Conservation (phyloP, 495 filamentous ascomycete genomes). For the Annulohypoxylon bovei region DNA sequence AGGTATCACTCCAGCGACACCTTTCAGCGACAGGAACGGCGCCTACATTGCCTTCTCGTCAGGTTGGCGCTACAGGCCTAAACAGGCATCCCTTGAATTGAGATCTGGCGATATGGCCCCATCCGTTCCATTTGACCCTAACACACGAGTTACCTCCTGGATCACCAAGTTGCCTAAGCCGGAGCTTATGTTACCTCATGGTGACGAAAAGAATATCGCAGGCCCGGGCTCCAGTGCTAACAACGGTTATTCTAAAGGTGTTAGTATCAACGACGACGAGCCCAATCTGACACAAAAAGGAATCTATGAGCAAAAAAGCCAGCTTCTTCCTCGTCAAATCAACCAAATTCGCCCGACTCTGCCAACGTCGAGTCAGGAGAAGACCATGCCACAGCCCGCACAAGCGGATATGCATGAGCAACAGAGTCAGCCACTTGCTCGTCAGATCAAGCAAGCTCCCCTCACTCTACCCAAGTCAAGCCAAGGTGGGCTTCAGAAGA, state of each 20-base stretch:
- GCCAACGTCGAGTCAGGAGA: background rate
- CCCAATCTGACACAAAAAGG: background rate
- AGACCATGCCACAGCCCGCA: no score
- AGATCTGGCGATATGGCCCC: background rate
- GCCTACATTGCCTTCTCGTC: constrained; percentile 13
- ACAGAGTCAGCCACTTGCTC: background rate
- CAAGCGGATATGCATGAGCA: background rate
- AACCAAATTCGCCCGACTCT: background rate
- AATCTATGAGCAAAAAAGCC: background rate
- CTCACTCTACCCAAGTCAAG: background rate
- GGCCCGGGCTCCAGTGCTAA: background rate
- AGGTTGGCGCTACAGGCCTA: constrained; percentile 23
- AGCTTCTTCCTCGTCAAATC: background rate
- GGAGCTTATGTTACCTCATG: constrained; percentile 15
- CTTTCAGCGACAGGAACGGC: background rate
- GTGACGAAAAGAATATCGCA: background rate
- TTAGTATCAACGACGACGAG: background rate
- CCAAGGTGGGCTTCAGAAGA: background rate
- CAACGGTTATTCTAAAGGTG: background rate
- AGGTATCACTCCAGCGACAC: constrained; percentile 27
- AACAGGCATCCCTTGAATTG: background rate
- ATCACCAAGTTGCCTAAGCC: constrained; percentile 37
- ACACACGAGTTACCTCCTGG: constrained; percentile 29
- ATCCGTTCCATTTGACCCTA: background rate
- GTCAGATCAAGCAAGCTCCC: background rate